Evolutionary conservation across 2,329 filamentous ascomycete genomes (phyloP), one percentile per base, ranked within the genome.

Genomic region (Hypomyces rosellus): DNA sequence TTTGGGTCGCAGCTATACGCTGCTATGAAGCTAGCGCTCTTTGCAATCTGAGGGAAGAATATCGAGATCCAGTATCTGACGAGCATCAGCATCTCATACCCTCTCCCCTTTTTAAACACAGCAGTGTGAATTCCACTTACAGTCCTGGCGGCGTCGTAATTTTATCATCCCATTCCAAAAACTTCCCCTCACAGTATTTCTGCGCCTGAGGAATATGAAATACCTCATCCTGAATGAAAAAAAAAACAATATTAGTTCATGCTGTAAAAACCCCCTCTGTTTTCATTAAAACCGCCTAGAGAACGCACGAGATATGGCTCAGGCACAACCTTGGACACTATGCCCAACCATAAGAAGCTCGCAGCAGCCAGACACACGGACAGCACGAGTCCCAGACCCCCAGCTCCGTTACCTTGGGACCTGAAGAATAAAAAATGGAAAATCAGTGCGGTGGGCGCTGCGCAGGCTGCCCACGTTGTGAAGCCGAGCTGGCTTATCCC

Each of bases 141-240:
- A 99, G 72, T 34, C 91, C 93, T 0, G 93, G 92, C 1, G 93
- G 93, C 1, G 93, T 99, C 0, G 93, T 99, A 63, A 99, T 93
- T 66, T 97, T 99, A 53, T 92, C 86, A 68, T 99, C 91, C 93
- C 93, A 99, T 50, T 88, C 76, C 12, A 68, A 65, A 71, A 86
- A 95, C 48, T 78, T 78, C 11, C 86, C 84, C 38, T 78, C 66
- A 66, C 91, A 96, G 67, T 96, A 99, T 30, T 80, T 82, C 61
- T 95, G 89, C 0, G 90, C 90, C 69, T 99, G 93, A 0, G 89
- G 88, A 18, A 96, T 85, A 65, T 99, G 89, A 55, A 93, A 95
- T 30, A 89, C 74, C 64, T 95, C 89, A 65, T 95, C 89, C 88
- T 92, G 20, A 20, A 20, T 3, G 20, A 20, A 20, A 20, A 20